Evolutionary conservation across 768 basidiomycete genomes (phyloP).

Genomic region (Pleurotus citrinopileatus): DNA sequence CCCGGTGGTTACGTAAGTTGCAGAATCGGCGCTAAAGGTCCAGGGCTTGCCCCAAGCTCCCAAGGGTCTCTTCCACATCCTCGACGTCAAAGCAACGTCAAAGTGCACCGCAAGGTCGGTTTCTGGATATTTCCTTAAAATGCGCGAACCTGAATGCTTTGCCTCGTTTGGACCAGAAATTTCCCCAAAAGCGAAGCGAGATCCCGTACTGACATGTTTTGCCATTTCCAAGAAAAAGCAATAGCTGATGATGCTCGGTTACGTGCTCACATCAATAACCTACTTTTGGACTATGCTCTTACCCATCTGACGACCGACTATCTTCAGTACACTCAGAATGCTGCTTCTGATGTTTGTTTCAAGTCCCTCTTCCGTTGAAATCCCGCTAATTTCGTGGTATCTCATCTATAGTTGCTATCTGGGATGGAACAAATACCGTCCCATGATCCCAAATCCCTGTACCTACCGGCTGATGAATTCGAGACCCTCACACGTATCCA

Average conservation of each 20-base stretch:
- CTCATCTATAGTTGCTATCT: slow-evolving; percentile 35
- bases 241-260: slow-evolving; percentile 12
- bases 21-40: not conserved
- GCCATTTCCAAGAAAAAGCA: not conserved
- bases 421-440: slow-evolving; percentile 42
- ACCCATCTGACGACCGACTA: slow-evolving; percentile 55
- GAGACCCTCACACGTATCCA: slow-evolving; percentile 35
- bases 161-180: not conserved
- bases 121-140: not conserved
- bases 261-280: slow-evolving; percentile 46
- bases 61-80: not conserved
- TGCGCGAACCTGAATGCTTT: too few species aligned
- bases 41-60: not conserved
- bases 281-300: slow-evolving; percentile 53
- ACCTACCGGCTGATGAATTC: slow-evolving; percentile 55
- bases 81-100: not conserved
- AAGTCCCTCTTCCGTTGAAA: not conserved
- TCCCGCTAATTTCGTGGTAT: not conserved
- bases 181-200: not conserved
- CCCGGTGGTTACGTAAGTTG: not conserved
- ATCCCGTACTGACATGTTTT: not conserved
- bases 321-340: slow-evolving; percentile 47
- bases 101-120: not conserved
- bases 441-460: slow-evolving; percentile 48
- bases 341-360: slow-evolving; percentile 40